Evolutionary conservation across 1,284 basidiomycete species (phyloP), one percentile per base, ranked within the genome.

Genomic region (Irpex sp.): DNA sequence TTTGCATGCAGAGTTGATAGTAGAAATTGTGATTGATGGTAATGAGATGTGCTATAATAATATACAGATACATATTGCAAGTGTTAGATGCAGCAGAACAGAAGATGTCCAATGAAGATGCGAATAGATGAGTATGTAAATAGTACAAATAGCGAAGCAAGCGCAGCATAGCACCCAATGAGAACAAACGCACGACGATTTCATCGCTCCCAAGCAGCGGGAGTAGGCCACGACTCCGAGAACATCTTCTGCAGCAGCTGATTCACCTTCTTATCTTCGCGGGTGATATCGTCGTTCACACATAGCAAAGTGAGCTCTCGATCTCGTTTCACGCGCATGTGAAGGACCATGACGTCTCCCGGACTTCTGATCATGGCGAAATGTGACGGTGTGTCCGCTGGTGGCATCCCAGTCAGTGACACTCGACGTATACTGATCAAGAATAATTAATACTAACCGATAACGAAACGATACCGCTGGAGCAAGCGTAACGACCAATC

Each of bases 391-490:
- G 70, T 71, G 28, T 60, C 65, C 4, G 64, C 68, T 69, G 57
- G 5, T 7, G 10, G 37, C 39, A 49, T 33, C 18, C 51, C 6
- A 33, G 36, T 55, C 33, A 45, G 51, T n/a, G 33, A 10, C 10
- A 28, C 21, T 5, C 51, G 37, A 19, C 35, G 6, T 16, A 45
- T 16, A 16, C 36, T 12, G 12, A 6, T 36, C 42, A 35, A 49
- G 48, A 18, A 4, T 42, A 42, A 33, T 33, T 23, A 12, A 10
- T 7, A 68, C 69, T 28, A 39, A 71, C 73, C 74, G 58, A 75
- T 65, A 5, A 74, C 71, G 65, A 74, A 82, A 19, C 77, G 73
- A 65, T 81, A 81, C 10, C 80, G 69, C 56, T 78, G 76, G 28
- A 82, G 67, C 35, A 81, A 69, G 56, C 71, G 72, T 72, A 79